Conservation (phyloP, 2,329 filamentous ascomycete species). For the Penicillium sp. region DNA sequence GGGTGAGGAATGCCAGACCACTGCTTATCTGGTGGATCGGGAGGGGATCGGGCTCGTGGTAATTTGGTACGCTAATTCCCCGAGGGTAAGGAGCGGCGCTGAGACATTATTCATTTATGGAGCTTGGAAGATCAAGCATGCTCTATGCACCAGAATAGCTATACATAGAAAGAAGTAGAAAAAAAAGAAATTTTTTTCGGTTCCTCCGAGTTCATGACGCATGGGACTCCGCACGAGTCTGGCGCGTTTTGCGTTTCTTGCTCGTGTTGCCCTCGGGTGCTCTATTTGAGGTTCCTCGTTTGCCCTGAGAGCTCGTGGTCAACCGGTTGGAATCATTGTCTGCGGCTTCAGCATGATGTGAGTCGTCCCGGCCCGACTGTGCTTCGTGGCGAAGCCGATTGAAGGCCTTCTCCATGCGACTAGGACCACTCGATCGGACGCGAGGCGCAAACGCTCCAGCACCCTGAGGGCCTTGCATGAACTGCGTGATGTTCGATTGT, state of each 20-base stretch:
- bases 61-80: background rate
- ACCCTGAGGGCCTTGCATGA: constrained; percentile 65
- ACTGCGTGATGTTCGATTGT: constrained; percentile 93
- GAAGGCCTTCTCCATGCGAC: constrained; percentile 74
- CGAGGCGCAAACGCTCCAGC: constrained; percentile 68
- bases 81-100: background rate
- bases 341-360: background rate
- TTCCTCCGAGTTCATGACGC: background rate
- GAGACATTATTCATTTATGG: too few species aligned
- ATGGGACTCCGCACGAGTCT: constrained; percentile 7
- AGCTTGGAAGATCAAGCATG: too few species aligned
- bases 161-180: too few species aligned
- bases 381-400: constrained; percentile 61
- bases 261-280: constrained; percentile 15
- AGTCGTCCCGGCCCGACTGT: constrained; percentile 19
- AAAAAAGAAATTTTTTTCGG: too few species aligned
- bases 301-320: constrained; percentile 4
- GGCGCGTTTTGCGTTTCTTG: constrained; percentile 32
- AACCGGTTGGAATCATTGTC: constrained; percentile 1
- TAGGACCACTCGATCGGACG: constrained; percentile 60
- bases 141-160: too few species aligned
- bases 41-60: background rate
- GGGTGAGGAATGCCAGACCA: constrained; percentile 9
- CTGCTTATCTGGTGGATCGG: constrained; percentile 21
- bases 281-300: constrained; percentile 10